These are phyloP conservation scores for Exobasidium cylindrosporum DNA, from an alignment of 1,284 basidiomycete genomes.

Conservation along the genomic window DNA sequence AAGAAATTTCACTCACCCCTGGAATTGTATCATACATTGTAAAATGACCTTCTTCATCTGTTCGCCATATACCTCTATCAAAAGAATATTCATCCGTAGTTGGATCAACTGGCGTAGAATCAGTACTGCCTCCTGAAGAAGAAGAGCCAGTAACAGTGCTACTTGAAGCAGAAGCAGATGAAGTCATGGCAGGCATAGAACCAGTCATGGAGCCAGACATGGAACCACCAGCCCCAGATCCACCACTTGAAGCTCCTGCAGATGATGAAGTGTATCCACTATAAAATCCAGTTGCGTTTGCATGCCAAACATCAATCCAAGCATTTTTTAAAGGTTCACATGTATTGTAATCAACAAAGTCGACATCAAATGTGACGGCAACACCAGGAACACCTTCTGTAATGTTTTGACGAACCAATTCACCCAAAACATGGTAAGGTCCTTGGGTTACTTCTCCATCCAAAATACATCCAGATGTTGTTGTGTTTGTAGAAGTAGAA, in stretches of 20 bases:
- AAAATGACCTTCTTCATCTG: background rate
- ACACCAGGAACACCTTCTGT: background rate
- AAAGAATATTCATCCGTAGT: background rate
- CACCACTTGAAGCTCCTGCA: too few relatives aligned
- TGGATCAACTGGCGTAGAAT: background rate
- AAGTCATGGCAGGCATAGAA: background rate
- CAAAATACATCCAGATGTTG: background rate
- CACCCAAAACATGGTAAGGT: slow-evolving; percentile 1
- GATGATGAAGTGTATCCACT: background rate
- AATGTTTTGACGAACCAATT: background rate
- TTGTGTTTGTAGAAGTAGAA: too few relatives aligned
- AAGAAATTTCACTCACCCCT: background rate
- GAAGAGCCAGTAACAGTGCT: background rate
- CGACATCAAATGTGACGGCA: background rate
- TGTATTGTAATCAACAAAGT: slow-evolving; percentile 1
- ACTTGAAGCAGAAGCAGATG: background rate
- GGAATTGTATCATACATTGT: slow-evolving; percentile 3
- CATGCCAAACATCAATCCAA: slow-evolving; percentile 6
- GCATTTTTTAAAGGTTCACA: slow-evolving; percentile 2
- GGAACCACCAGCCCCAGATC: background rate
- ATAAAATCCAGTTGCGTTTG: slow-evolving; percentile 4
- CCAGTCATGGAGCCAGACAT: background rate
- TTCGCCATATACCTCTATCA: slow-evolving; percentile 6
- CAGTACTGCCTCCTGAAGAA: background rate
- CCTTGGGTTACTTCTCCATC: background rate